Evolutionary conservation across 164 flowering plant genomes (phyloP).

Genomic region (Stephania cephalantha): DNA sequence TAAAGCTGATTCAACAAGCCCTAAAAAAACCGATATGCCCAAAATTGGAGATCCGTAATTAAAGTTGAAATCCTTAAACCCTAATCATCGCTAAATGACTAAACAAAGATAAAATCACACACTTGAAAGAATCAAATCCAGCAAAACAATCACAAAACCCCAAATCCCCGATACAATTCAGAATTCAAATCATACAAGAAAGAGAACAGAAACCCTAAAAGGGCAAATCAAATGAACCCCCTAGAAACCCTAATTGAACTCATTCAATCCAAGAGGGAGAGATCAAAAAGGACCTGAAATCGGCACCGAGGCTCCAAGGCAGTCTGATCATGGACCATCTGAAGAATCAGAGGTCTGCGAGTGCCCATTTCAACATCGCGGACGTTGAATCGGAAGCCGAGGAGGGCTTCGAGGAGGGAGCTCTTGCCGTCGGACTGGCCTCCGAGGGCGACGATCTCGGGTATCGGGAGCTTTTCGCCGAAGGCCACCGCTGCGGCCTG

Average conservation of each 20-base stretch:
- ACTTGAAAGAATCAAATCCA: not conserved
- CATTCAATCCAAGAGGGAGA: not conserved
- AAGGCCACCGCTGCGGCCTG: constrained; percentile 95
- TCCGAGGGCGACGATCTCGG: constrained; percentile 93
- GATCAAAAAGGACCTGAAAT: constrained; percentile 57
- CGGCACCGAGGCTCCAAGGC: constrained; percentile 91
- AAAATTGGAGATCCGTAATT: too few species aligned
- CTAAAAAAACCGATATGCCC: too few species aligned
- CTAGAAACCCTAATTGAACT: not conserved
- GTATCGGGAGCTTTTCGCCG: constrained; percentile 94
- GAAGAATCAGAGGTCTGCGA: constrained; percentile 85
- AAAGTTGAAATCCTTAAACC: too few species aligned
- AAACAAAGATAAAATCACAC: not conserved
- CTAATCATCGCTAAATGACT: too few species aligned
- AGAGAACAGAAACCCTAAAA: too few species aligned
- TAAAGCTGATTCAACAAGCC: too few species aligned
- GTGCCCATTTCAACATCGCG: constrained; percentile 99
- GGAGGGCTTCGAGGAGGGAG: constrained; percentile 91
- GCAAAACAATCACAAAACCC: not conserved
- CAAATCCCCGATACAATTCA: not conserved
- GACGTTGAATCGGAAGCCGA: constrained; percentile 94
- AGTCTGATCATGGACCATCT: constrained; percentile 85
- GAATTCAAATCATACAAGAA: not conserved
- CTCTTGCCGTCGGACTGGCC: constrained; percentile 99
- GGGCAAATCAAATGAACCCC: not conserved